Evolutionary conservation across 2,329 filamentous ascomycete genomes (phyloP).

Genomic region (Venturia effusa): DNA sequence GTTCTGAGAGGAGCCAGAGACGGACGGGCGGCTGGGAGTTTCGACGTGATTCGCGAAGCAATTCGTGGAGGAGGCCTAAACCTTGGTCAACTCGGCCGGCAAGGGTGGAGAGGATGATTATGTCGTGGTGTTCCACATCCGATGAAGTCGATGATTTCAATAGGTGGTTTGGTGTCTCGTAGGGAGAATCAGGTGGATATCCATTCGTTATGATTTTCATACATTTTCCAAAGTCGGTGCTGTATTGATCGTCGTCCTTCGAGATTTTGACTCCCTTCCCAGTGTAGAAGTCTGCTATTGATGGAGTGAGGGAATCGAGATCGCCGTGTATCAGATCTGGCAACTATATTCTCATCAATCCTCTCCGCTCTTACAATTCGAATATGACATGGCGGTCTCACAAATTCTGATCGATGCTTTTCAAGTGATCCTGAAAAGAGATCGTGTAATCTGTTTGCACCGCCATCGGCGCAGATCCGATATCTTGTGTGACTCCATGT

Average conservation of each 20-base stretch:
- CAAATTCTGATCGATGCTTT: constrained; percentile 20
- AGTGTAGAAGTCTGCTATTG: constrained; percentile 56
- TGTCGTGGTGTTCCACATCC: constrained; percentile 31
- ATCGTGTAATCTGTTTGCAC: constrained; percentile 65
- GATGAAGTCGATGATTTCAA: neutral
- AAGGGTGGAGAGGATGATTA: constrained; percentile 75
- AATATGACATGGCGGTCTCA: constrained; percentile 14
- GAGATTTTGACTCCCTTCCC: constrained; percentile 50
- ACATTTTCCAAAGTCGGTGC: constrained; percentile 82
- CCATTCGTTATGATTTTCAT: constrained; percentile 29
- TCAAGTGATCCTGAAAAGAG: constrained; percentile 26
- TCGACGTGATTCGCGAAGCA: constrained; percentile 45
- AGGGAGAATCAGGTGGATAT: neutral
- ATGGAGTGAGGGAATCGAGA: constrained; percentile 66
- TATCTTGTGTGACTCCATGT: constrained; percentile 45
- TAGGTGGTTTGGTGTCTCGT: neutral
- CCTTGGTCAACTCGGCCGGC: constrained; percentile 90
- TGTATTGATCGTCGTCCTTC: constrained; percentile 68
- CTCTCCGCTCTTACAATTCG: no score
- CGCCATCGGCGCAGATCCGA: constrained; percentile 79
- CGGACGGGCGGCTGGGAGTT: constrained; percentile 16
- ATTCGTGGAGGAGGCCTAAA: constrained; percentile 76
- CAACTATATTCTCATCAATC: constrained; percentile 16
- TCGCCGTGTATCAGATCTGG: constrained; percentile 71
- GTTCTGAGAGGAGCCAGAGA: constrained; percentile 70